Conservation (phyloP, 2,329 filamentous ascomycete genomes). For the Scleromitrula shiraiana region DNA sequence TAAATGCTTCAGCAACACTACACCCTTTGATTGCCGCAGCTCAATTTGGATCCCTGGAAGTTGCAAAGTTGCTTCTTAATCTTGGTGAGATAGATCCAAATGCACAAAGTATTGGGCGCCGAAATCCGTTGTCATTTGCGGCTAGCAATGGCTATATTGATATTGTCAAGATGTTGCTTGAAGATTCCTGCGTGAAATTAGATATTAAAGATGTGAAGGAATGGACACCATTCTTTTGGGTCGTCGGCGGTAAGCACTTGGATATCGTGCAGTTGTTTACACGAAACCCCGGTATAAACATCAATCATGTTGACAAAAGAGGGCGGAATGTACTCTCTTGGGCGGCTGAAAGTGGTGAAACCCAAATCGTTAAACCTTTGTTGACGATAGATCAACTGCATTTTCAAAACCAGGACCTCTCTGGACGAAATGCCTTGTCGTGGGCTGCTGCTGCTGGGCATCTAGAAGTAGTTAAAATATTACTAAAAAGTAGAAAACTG, state of each 20-base stretch:
- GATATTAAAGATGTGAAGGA: constrained; percentile 24
- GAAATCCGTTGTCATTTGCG: constrained; percentile 31
- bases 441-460: constrained; percentile 48
- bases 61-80: constrained; percentile 23
- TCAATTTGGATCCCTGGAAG: constrained; percentile 25
- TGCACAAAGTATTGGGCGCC: constrained; percentile 16
- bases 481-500: constrained; percentile 41
- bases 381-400: constrained; percentile 23
- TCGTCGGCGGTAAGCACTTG: constrained; percentile 24
- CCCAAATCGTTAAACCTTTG: constrained; percentile 21
- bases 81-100: constrained; percentile 13
- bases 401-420: constrained; percentile 25
- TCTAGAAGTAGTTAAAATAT: constrained; percentile 78
- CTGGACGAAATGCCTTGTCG: constrained; percentile 30
- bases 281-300: neutral
- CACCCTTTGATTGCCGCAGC: constrained; percentile 24
- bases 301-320: constrained; percentile 28
- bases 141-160: constrained; percentile 28
- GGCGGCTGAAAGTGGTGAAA: constrained; percentile 29
- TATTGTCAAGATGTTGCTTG: constrained; percentile 25
- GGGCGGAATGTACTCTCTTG: constrained; percentile 31
- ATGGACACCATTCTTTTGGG: constrained; percentile 31
- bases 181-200: constrained; percentile 13
- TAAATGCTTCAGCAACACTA: constrained; percentile 17
- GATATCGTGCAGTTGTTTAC: constrained; percentile 21